A percentile compares a stretch with the other conserved stretches of the same genome.
Evolutionary conservation across 75 land plant genomes (phyloP).

Genomic region (Picea sitchensis): DNA sequence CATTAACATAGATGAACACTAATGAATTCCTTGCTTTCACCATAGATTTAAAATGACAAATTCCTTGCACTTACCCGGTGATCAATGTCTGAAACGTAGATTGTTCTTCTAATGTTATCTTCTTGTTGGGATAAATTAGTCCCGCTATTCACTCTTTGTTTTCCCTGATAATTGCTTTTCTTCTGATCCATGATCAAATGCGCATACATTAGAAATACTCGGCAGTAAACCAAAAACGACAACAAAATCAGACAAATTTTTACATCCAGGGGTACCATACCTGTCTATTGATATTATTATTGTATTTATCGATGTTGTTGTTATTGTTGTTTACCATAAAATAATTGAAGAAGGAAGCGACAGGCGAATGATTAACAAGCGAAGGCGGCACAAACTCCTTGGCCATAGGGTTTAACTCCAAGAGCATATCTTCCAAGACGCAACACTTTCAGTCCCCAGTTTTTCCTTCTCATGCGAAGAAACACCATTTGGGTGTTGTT

Average conservation of each 20-base stretch:
- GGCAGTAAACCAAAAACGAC: no score
- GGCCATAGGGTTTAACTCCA: conserved; percentile 11
- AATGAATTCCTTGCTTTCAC: no score
- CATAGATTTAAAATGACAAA: no score
- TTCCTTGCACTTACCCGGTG: conserved; percentile 28
- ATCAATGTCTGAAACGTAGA: conserved; percentile 70
- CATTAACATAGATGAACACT: no score
- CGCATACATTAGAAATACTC: background rate
- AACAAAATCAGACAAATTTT: background rate
- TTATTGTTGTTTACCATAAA: background rate
- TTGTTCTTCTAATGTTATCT: conserved; percentile 66
- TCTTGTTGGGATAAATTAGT: conserved; percentile 63
- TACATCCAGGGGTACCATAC: no score
- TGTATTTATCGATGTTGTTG: background rate
- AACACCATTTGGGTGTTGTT: background rate
- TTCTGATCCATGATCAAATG: no score
- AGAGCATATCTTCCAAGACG: conserved; percentile 39
- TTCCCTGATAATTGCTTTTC: no score
- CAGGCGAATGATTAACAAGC: conserved; percentile 3
- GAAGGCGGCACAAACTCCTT: conserved; percentile 68
- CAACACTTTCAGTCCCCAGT: background rate
- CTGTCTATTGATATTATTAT: background rate
- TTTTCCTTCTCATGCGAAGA: background rate
- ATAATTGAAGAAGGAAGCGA: background rate
- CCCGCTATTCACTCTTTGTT: conserved; percentile 13